Base-by-base conservation (phyloP, 2,329 filamentous ascomycete genomes). In the Podosphaera aphanis region DNA sequence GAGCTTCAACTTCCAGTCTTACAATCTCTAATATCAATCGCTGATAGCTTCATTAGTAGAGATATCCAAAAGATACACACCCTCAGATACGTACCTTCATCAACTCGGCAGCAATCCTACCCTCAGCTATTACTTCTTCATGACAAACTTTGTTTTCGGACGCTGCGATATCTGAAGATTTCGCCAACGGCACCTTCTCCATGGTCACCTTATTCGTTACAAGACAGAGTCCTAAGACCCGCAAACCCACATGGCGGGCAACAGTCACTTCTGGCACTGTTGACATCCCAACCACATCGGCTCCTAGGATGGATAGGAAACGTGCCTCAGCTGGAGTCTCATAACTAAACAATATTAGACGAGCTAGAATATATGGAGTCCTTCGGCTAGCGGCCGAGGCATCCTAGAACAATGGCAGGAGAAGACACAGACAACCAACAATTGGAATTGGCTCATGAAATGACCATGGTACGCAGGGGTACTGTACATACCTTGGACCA, bases 211-310 rank as follows among this genome's bases (percentile, higher is more conserved):
- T 70, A 58, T 80, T 79, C 15, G 76, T 79, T 19, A 79, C 74
- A 42, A 80, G 60, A 55, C 74, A 78, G 55, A 79, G 69, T 5
- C 73, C 76, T 33, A 79, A 61, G 5, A 80, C 70, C 23, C 69
- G 64, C 52, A 79, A 67, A n/a, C 70, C 71, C 46, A 66, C 68
- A 57, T 80, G 76, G 50, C 76, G 66, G 27, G 75, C 75, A 15
- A 75, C 72, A 43, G 79, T 68, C 45, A 79, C 75, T 55, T 80
- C 76, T 6, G 76, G 76, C 23, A 79, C 74, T 0, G 76, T 79
- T 27, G 72, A 77, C 76, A 80, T 79, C 13, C 75, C 75, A 1
- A 79, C 75, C n/a, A 79, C 62, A 55, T 79, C 75, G n/a, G 73
- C 74, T 5, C 76, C 74, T 5, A 78, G 59, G 42, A 63, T 63